Percentiles rank a stretch among this genome's conserved stretches.
These are phyloP conservation scores for Xylaria digitata DNA, from an alignment of 2,329 filamentous ascomycete species.

Conservation along the genomic window DNA sequence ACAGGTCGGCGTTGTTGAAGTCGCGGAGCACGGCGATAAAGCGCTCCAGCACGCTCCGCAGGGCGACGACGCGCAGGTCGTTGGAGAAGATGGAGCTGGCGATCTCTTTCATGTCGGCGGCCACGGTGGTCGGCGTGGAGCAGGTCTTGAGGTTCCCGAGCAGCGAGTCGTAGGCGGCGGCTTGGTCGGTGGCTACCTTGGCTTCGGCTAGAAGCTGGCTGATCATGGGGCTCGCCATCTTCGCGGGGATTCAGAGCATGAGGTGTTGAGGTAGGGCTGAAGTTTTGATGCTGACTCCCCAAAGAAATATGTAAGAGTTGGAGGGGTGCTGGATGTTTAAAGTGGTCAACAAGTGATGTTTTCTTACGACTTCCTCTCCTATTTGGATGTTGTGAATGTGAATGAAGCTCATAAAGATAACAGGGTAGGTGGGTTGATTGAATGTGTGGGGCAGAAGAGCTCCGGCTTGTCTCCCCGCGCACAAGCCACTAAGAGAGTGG, in stretches of 20 bases:
- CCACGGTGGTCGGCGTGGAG: slow-evolving; percentile 54
- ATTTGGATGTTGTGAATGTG: neutral
- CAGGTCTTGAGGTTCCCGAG: slow-evolving; percentile 57
- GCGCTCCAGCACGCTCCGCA: slow-evolving; percentile 74
- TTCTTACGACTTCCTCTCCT: neutral
- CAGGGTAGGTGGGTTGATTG: neutral
- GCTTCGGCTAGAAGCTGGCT: slow-evolving; percentile 56
- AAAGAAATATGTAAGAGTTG: too few species aligned
- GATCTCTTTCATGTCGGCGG: slow-evolving; percentile 73
- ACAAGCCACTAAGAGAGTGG: too few species aligned
- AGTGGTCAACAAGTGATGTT: neutral
- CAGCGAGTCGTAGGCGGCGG: slow-evolving; percentile 59
- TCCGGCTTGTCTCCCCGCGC: neutral
- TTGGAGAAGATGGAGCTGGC: slow-evolving; percentile 75
- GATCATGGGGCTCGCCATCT: slow-evolving; percentile 53
- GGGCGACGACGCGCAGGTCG: slow-evolving; percentile 79
- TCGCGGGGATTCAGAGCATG: slow-evolving; percentile 12
- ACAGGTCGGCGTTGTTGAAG: slow-evolving; percentile 71
- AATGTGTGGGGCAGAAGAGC: slow-evolving; percentile 15
- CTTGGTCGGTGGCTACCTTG: slow-evolving; percentile 55
- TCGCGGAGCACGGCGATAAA: slow-evolving; percentile 73
- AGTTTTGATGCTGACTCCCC: neutral
- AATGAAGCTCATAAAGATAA: slow-evolving; percentile 13
- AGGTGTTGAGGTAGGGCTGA: neutral
- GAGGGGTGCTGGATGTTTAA: neutral